phyloP scores from a whole-genome alignment of 1,284 basidiomycete species.

The Boletus chippewaensis region DNA sequence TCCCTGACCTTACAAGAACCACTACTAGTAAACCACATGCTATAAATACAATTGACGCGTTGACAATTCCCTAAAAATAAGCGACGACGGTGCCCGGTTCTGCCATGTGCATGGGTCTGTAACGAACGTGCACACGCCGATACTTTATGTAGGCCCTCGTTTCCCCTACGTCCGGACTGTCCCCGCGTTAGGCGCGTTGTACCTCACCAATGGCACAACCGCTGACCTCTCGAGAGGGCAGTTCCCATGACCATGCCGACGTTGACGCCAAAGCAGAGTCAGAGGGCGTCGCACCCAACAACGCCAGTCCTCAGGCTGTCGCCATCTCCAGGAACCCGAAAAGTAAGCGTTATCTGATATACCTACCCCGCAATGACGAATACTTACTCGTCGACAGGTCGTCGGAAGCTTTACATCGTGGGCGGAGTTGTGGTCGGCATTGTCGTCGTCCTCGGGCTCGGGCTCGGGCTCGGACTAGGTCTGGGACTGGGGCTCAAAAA shows the following conservation, averaged over 20 bases:
- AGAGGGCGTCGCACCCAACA: background rate
- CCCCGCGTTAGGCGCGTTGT: background rate
- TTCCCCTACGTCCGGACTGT: background rate
- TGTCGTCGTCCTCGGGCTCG: constrained; percentile 22
- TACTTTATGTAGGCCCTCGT: constrained; percentile 5
- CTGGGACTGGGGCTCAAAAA: constrained; percentile 28
- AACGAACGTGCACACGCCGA: constrained; percentile 19
- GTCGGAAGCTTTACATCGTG: constrained; percentile 18
- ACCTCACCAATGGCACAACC: constrained; percentile 14
- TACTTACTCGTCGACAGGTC: constrained; percentile 12
- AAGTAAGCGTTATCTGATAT: constrained; percentile 12
- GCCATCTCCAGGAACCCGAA: background rate
- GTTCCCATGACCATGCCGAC: constrained; percentile 9
- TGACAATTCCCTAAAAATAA: constrained; percentile 1
- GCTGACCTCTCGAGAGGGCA: constrained; percentile 2
- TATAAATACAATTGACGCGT: background rate
- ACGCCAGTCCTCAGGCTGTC: background rate
- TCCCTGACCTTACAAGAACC: no score
- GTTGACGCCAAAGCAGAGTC: constrained; percentile 9
- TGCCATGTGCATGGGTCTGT: background rate
- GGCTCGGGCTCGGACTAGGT: constrained; percentile 24
- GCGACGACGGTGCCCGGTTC: no score
- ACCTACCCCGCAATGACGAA: no score
- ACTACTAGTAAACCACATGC: background rate
- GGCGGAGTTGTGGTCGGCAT: constrained; percentile 9